Evolutionary conservation across 495 filamentous ascomycete species (phyloP).

Genomic region (Penicillium coprophilum): DNA sequence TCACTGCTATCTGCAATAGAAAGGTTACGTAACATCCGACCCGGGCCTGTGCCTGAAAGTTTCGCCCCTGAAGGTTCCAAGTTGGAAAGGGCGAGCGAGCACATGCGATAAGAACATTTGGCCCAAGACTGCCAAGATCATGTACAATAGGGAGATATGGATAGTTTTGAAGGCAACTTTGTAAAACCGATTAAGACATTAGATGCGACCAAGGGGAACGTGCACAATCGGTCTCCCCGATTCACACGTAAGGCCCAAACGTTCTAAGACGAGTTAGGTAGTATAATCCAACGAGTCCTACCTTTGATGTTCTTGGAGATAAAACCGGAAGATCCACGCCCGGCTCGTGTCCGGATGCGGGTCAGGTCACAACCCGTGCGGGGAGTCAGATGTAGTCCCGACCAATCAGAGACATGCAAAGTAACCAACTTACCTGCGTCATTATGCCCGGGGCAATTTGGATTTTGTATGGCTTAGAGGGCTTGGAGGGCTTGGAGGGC

Average conservation of each 20-base stretch:
- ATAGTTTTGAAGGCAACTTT: not conserved
- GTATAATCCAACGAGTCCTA: not conserved
- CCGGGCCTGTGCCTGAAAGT: no score
- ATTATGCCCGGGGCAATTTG: not conserved
- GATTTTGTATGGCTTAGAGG: not conserved
- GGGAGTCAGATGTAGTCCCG: not conserved
- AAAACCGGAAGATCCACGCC: not conserved
- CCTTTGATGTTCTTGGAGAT: not conserved
- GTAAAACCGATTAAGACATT: not conserved
- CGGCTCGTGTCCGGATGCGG: not conserved
- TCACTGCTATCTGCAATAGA: not conserved
- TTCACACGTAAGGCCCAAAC: not conserved
- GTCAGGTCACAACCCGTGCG: not conserved
- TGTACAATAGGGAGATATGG: no score
- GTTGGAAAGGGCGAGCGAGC: not conserved
- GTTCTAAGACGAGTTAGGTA: not conserved
- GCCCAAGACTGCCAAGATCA: not conserved
- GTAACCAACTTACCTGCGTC: not conserved
- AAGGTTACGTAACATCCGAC: not conserved
- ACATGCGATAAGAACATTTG: not conserved
- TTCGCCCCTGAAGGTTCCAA: not conserved
- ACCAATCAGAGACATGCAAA: not conserved
- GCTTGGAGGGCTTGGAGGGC: no score
- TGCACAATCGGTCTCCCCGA: not conserved
- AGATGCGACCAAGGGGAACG: not conserved